Evolutionary conservation across 352 stramenopile species (phyloP).

Genomic region (Thraustotheca clavata): DNA sequence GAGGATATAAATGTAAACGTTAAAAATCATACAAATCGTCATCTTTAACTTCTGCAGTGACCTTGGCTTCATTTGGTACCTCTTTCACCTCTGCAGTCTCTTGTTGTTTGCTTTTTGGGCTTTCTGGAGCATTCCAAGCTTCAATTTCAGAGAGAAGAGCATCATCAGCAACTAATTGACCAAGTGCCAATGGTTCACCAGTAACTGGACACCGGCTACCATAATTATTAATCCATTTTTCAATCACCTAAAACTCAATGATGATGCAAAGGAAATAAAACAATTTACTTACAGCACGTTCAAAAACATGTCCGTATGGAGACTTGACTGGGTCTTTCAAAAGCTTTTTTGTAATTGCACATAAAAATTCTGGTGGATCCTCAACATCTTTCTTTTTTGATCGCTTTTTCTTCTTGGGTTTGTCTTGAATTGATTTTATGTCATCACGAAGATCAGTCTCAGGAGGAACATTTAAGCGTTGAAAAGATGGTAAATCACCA

Average conservation of each 20-base stretch:
- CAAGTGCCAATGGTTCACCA: slow-evolving; percentile 47
- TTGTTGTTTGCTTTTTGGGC: slow-evolving; percentile 3
- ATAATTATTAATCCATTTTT: slow-evolving; percentile 76
- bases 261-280: neutral
- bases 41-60: neutral
- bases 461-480: slow-evolving; percentile 25
- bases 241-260: slow-evolving; percentile 35
- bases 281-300: slow-evolving; percentile 26
- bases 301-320: slow-evolving; percentile 69
- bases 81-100: neutral
- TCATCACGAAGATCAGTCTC: slow-evolving; percentile 35
- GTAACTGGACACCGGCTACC: slow-evolving; percentile 72
- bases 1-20: too few species aligned
- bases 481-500: slow-evolving; percentile 55
- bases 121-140: slow-evolving; percentile 38
- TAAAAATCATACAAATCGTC: slow-evolving; percentile 1
- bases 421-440: slow-evolving; percentile 23
- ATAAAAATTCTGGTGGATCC: slow-evolving; percentile 58
- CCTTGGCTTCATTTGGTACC: neutral
- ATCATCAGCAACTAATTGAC: slow-evolving; percentile 41
- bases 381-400: slow-evolving; percentile 31
- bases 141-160: slow-evolving; percentile 49
- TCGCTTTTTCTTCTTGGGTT: slow-evolving; percentile 37
- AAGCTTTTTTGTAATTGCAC: slow-evolving; percentile 61
- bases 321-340: slow-evolving; percentile 59